Evolutionary conservation across 1,284 basidiomycete genomes (phyloP).

Genomic region (Porogramme epimiltina): DNA sequence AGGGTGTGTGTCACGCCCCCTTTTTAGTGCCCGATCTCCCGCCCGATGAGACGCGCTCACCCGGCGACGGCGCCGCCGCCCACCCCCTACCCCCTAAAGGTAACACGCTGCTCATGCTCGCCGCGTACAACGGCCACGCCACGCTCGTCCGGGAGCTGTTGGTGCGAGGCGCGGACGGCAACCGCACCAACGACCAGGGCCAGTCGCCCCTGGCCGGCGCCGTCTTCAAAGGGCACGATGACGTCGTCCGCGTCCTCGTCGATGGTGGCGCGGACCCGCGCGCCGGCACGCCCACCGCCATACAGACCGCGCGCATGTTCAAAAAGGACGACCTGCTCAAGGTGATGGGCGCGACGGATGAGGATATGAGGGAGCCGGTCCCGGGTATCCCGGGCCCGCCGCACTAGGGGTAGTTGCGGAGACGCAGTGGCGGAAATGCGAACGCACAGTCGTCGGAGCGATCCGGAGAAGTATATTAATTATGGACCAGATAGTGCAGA

Average conservation of each 20-base stretch:
- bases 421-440: neutral
- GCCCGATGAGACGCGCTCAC: neutral
- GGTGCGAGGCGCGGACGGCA: conserved; percentile 61
- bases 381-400: conserved; percentile 27
- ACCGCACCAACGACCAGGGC: conserved; percentile 73
- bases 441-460: too few relatives aligned
- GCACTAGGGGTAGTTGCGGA: conserved; percentile 10
- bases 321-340: conserved; percentile 53
- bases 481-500: conserved; percentile 11
- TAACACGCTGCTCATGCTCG: conserved; percentile 83
- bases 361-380: conserved; percentile 40
- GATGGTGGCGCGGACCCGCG: conserved; percentile 71
- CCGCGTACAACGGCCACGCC: conserved; percentile 76
- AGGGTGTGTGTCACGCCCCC: conserved; percentile 44
- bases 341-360: conserved; percentile 56
- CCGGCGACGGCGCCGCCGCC: too few relatives aligned
- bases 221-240: conserved; percentile 73
- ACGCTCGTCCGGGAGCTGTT: conserved; percentile 58
- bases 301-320: conserved; percentile 74
- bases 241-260: conserved; percentile 62
- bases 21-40: neutral
- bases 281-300: conserved; percentile 71
- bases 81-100: conserved; percentile 38
- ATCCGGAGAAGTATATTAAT: neutral
- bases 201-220: conserved; percentile 85